Conservation (phyloP, 2,329 filamentous ascomycete genomes). For the Alternaria angustiovoidea region DNA sequence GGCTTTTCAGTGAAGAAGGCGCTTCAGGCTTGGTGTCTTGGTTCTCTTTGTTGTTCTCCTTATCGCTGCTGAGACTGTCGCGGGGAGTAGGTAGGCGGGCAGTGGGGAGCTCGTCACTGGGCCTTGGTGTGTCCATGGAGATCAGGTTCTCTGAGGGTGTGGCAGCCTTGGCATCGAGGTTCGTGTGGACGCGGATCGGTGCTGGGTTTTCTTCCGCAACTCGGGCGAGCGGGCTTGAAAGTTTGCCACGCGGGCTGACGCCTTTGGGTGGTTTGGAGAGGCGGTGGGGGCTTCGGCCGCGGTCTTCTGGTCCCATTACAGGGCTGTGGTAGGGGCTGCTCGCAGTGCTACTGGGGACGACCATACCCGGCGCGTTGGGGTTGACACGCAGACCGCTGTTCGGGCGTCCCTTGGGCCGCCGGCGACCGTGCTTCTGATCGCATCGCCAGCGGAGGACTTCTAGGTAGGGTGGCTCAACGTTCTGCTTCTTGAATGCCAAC, state of each 20-base stretch:
- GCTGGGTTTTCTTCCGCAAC: conserved; percentile 72
- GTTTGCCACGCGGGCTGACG: conserved; percentile 70
- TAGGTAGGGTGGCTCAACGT: conserved; percentile 91
- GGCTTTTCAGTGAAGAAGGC: conserved; percentile 40
- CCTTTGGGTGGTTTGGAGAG: conserved; percentile 66
- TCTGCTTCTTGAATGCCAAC: conserved; percentile 79
- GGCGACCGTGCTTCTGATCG: conserved; percentile 89
- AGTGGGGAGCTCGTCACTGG: conserved; percentile 47
- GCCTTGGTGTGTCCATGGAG: conserved; percentile 52
- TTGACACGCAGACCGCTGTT: conserved; percentile 62
- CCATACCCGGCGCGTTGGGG: conserved; percentile 56
- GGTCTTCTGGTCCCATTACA: conserved; percentile 63
- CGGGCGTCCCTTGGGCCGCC: conserved; percentile 59
- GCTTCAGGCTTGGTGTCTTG: conserved; percentile 31
- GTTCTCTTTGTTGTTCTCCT: conserved; percentile 52
- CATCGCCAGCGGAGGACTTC: conserved; percentile 94
- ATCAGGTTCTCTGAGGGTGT: conserved; percentile 52
- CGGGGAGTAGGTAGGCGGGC: conserved; percentile 31
- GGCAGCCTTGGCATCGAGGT: conserved; percentile 41
- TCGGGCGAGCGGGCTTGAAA: conserved; percentile 75
- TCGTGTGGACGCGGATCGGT: conserved; percentile 50
- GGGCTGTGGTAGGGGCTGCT: conserved; percentile 70
- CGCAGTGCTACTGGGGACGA: conserved; percentile 59
- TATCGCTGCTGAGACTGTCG: conserved; percentile 50
- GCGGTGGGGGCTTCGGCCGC: conserved; percentile 76